Conservation (phyloP, 148 eudicot genomes). For the Chenopodium suecicum region DNA sequence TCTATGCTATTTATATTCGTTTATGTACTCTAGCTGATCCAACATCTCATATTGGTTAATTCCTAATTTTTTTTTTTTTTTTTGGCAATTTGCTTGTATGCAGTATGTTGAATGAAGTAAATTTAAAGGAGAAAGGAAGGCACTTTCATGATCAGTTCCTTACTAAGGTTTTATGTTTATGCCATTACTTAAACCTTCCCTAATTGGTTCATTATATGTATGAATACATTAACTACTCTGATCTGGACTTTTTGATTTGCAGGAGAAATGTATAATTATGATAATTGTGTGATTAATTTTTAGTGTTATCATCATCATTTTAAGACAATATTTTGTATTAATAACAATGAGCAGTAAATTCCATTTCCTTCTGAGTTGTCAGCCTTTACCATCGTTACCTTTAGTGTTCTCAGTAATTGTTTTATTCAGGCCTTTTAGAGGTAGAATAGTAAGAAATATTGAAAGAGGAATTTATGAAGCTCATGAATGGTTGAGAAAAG, state of each 20-base stretch:
- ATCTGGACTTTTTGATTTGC: neutral
- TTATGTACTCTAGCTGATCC: constrained; percentile 1
- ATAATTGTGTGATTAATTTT: neutral
- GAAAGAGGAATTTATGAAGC: too few relatives aligned
- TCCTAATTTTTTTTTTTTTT: neutral
- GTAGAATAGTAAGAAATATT: too few relatives aligned
- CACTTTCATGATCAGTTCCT: constrained; percentile 86
- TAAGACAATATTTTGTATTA: too few relatives aligned
- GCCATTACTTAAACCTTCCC: neutral
- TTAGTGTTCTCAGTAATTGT: too few relatives aligned
- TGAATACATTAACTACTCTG: neutral
- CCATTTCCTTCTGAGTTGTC: too few relatives aligned
- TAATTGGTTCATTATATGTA: neutral
- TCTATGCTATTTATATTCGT: too few relatives aligned
- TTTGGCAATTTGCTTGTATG: constrained; percentile 20
- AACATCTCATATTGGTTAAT: neutral
- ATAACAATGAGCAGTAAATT: too few relatives aligned
- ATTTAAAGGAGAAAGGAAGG: constrained; percentile 95
- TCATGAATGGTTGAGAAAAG: too few relatives aligned
- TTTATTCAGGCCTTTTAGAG: too few relatives aligned
- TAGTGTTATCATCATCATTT: too few relatives aligned
- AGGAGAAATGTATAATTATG: neutral
- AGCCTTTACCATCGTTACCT: too few relatives aligned
- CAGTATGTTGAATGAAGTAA: constrained; percentile 81
- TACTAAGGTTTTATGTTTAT: constrained; percentile 61